phyloP scores from a whole-genome alignment of 2,329 filamentous ascomycete genomes.

The Scedosporium apiospermum region DNA sequence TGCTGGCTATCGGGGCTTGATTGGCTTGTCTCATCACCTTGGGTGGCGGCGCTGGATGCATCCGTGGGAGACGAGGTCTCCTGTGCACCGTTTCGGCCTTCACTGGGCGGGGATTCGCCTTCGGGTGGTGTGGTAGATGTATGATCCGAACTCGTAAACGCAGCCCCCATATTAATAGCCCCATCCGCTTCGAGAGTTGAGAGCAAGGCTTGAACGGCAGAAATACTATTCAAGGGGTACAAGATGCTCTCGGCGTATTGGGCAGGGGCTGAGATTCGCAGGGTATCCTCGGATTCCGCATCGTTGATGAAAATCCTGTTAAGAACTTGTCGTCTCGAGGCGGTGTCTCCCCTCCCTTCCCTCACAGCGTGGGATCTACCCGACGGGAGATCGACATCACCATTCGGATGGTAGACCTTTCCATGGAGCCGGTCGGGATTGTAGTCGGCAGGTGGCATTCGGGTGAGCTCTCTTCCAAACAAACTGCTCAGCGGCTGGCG shows the following conservation, averaged over 20 bases:
- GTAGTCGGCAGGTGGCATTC: conserved; percentile 53
- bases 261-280: conserved; percentile 1
- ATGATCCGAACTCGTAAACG: neutral
- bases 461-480: conserved; percentile 60
- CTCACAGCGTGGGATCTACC: conserved; percentile 47
- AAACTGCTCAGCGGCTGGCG: conserved; percentile 66
- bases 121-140: neutral
- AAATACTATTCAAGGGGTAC: conserved; percentile 6
- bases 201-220: conserved; percentile 4
- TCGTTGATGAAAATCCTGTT: conserved; percentile 35
- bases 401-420: conserved; percentile 53
- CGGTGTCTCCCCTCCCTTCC: conserved; percentile 50
- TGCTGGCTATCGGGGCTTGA: neutral
- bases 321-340: conserved; percentile 52
- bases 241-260: conserved; percentile 18
- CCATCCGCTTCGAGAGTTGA: conserved; percentile 1
- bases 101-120: neutral
- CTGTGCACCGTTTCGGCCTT: neutral
- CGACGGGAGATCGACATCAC: conserved; percentile 55
- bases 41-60: neutral
- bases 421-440: conserved; percentile 51
- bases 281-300: conserved; percentile 5
- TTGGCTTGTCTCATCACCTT: neutral
- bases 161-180: neutral
- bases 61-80: neutral